phyloP scores from a whole-genome alignment of 495 filamentous ascomycete species.

The Xylaria palmicola region DNA sequence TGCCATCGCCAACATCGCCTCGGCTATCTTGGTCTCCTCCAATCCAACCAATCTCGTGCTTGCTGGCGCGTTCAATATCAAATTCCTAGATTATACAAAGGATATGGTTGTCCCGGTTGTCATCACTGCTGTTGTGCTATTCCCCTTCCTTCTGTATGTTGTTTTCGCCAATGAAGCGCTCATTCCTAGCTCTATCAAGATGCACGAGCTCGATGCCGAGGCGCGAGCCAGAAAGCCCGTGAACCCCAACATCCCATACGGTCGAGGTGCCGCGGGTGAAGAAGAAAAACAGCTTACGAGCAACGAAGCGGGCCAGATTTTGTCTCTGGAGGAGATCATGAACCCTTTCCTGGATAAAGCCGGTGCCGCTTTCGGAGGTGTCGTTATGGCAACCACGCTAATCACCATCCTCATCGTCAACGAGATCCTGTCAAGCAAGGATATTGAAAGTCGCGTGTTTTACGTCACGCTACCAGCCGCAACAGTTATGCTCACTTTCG shows the following conservation, averaged over 20 bases:
- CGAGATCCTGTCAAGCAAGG: constrained; percentile 44
- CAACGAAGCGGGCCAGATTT: constrained; percentile 48
- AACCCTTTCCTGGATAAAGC: constrained; percentile 66
- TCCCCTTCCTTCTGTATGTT: constrained; percentile 63
- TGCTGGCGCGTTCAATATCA: constrained; percentile 64
- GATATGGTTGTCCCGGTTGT: constrained; percentile 70
- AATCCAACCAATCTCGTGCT: constrained; percentile 74
- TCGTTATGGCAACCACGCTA: constrained; percentile 62
- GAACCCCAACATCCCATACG: constrained; percentile 66
- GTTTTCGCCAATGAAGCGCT: constrained; percentile 60
- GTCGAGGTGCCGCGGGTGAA: constrained; percentile 54
- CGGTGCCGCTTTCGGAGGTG: constrained; percentile 57
- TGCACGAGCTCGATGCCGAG: constrained; percentile 63
- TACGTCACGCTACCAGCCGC: constrained; percentile 64
- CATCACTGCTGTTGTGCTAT: constrained; percentile 59
- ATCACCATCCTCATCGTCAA: constrained; percentile 60
- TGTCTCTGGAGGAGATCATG: constrained; percentile 67
- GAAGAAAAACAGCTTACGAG: constrained; percentile 45
- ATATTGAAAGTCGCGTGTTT: constrained; percentile 51
- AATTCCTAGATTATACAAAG: constrained; percentile 64
- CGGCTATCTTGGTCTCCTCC: constrained; percentile 67
- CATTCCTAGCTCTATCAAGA: constrained; percentile 61
- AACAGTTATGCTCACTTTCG: constrained; percentile 62
- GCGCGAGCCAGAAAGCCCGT: constrained; percentile 52
- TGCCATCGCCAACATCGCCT: constrained; percentile 64